Evolutionary conservation across 2,329 filamentous ascomycete genomes (phyloP).

Genomic region (Colletotrichum lindemuthianum): DNA sequence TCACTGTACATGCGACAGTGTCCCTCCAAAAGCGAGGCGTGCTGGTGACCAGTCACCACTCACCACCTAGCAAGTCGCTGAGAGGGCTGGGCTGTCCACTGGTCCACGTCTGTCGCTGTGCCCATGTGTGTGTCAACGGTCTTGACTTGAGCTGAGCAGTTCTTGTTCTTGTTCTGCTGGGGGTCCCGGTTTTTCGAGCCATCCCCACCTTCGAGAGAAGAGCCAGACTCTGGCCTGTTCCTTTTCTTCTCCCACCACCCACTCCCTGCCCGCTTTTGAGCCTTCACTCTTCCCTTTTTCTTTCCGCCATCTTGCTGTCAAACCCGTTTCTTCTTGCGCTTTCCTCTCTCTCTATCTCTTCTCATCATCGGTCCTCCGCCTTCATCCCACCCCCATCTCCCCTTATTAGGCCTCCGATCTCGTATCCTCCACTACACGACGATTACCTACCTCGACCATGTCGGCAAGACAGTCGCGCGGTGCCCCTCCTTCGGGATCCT

Average conservation of each 20-base stretch:
- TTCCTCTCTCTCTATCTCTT: slow-evolving; percentile 38
- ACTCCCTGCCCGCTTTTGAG: slow-evolving; percentile 43
- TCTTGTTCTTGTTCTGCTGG: slow-evolving; percentile 13
- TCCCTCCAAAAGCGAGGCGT: slow-evolving; percentile 7
- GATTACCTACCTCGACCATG: slow-evolving; percentile 46
- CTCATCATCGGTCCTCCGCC: slow-evolving; percentile 34
- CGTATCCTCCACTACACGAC: slow-evolving; percentile 14
- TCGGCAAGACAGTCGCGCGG: slow-evolving; percentile 52
- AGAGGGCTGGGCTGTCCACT: slow-evolving; percentile 17
- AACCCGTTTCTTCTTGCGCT: slow-evolving; percentile 41
- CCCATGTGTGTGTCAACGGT: too few relatives aligned
- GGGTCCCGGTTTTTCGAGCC: slow-evolving; percentile 32
- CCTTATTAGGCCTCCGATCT: slow-evolving; percentile 32
- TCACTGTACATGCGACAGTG: background rate
- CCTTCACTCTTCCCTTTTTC: slow-evolving; percentile 38
- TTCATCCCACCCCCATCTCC: slow-evolving; percentile 29
- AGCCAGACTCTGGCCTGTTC: slow-evolving; percentile 36
- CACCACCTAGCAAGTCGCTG: slow-evolving; percentile 9
- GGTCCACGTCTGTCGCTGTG: slow-evolving; percentile 21
- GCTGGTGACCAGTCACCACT: slow-evolving; percentile 23
- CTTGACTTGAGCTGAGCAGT: too few relatives aligned
- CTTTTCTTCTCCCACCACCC: slow-evolving; percentile 43
- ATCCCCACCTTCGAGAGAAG: slow-evolving; percentile 33
- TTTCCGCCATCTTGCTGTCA: slow-evolving; percentile 42
- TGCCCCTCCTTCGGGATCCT: slow-evolving; percentile 41